These are phyloP conservation scores for Fomitopsis betulina DNA, from an alignment of 1,284 basidiomycete species.

Conservation along the genomic window DNA sequence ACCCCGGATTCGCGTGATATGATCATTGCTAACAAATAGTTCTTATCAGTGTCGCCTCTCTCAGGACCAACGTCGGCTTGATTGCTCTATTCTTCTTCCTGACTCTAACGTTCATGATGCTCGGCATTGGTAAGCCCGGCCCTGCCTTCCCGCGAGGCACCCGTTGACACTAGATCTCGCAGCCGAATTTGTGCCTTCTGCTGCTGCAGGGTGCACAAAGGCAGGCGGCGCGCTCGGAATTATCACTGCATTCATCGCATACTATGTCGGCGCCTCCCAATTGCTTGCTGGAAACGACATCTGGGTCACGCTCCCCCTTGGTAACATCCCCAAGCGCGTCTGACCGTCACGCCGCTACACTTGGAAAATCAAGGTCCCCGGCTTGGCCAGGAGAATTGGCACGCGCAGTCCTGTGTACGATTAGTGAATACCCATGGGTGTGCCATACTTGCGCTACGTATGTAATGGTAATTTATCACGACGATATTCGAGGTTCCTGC, in stretches of 20 bases:
- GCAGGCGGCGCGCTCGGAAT: conserved; percentile 77
- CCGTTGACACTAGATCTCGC: not conserved
- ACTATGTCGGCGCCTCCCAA: conserved; percentile 62
- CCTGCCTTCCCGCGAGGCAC: not conserved
- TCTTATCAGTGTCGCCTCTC: conserved; percentile 48
- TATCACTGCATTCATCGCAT: conserved; percentile 63
- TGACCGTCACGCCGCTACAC: not conserved
- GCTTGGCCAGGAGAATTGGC: not conserved
- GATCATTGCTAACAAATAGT: not conserved
- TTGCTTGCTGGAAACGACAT: conserved; percentile 50
- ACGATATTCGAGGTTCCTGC: not conserved
- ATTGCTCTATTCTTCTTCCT: conserved; percentile 73
- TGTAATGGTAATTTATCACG: not conserved
- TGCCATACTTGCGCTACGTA: not conserved
- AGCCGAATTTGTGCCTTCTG: conserved; percentile 18
- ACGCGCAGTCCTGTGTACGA: not conserved
- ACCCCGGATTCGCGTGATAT: not conserved
- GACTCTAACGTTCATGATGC: conserved; percentile 55
- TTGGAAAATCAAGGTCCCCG: not conserved
- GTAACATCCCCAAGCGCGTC: conserved; percentile 28
- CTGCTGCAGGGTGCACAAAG: conserved; percentile 29
- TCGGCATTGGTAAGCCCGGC: conserved; percentile 41
- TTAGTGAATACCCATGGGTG: not conserved
- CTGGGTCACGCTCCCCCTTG: conserved; percentile 48
- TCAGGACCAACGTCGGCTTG: conserved; percentile 65